Evolutionary conservation across 257 asterid species (phyloP).

Genomic region (Lycium ferocissimum): DNA sequence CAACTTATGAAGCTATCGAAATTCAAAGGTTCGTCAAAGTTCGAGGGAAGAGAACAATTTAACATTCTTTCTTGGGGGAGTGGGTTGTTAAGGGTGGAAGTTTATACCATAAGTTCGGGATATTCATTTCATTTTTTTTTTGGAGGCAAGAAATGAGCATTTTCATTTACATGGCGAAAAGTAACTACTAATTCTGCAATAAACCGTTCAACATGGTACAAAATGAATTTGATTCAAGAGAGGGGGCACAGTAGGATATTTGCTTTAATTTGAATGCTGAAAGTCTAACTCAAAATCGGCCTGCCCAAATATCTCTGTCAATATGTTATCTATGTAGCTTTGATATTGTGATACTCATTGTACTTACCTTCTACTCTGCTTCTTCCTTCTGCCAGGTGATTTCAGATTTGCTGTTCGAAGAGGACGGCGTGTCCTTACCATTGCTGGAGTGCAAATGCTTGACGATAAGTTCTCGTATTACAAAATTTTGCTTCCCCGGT

Average conservation of each 20-base stretch:
- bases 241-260: not conserved
- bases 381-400: not conserved
- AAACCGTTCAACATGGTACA: not conserved
- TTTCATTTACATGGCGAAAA: not conserved
- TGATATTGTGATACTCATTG: not conserved
- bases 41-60: not conserved
- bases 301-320: conserved; percentile 84
- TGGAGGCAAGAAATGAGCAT: not conserved
- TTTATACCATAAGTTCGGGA: not conserved
- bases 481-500: not conserved
- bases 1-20: not conserved
- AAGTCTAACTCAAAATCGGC: conserved; percentile 60
- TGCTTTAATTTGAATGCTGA: not conserved
- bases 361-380: not conserved
- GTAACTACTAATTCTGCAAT: not conserved
- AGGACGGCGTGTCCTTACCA: not conserved
- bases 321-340: conserved; percentile 47
- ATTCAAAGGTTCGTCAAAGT: not conserved
- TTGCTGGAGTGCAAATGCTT: not conserved
- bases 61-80: not conserved
- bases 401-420: not conserved
- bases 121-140: not conserved
- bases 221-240: not conserved
- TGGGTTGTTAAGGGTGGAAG: not conserved
- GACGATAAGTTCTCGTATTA: not conserved